A percentile compares a stretch with the other conserved stretches of the same genome.
Evolutionary conservation across 768 basidiomycete species (phyloP).

Genomic region (Xerocomellus chrysenteron): DNA sequence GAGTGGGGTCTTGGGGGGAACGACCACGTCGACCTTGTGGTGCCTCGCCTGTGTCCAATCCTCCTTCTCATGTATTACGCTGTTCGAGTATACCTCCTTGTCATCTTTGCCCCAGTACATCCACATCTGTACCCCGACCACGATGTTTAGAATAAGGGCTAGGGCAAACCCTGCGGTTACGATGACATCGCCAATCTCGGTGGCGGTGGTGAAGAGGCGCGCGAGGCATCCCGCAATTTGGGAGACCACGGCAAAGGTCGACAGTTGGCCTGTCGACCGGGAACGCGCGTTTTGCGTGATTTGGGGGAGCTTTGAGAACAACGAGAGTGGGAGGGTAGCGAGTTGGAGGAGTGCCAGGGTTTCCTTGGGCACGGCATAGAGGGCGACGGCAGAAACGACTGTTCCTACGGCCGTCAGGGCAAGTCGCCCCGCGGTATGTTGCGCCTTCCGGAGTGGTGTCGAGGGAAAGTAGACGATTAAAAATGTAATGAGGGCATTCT

Average conservation of each 20-base stretch:
- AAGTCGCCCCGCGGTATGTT: conserved; percentile 32
- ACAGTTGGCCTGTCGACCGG: conserved; percentile 88
- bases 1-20: conserved; percentile 42
- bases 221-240: conserved; percentile 90
- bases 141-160: conserved; percentile 76
- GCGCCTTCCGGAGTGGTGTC: conserved; percentile 23
- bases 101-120: conserved; percentile 71
- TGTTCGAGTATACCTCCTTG: conserved; percentile 27
- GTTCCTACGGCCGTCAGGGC: conserved; percentile 32
- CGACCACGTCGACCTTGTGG: conserved; percentile 42
- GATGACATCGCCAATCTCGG: conserved; percentile 82
- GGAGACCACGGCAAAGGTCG: conserved; percentile 86
- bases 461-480: conserved; percentile 73
- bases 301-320: conserved; percentile 93
- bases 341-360: conserved; percentile 73
- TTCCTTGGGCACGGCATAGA: conserved; percentile 48
- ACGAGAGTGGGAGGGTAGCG: conserved; percentile 83
- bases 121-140: conserved; percentile 85
- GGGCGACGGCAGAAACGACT: conserved; percentile 36
- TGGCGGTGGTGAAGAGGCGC: conserved; percentile 88
- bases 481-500: conserved; percentile 85
- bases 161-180: conserved; percentile 83
- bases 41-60: conserved; percentile 26
- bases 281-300: conserved; percentile 78
- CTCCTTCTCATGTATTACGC: conserved; percentile 29